Conservation (phyloP, 495 filamentous ascomycete species). For the Apodospora peruviana region DNA sequence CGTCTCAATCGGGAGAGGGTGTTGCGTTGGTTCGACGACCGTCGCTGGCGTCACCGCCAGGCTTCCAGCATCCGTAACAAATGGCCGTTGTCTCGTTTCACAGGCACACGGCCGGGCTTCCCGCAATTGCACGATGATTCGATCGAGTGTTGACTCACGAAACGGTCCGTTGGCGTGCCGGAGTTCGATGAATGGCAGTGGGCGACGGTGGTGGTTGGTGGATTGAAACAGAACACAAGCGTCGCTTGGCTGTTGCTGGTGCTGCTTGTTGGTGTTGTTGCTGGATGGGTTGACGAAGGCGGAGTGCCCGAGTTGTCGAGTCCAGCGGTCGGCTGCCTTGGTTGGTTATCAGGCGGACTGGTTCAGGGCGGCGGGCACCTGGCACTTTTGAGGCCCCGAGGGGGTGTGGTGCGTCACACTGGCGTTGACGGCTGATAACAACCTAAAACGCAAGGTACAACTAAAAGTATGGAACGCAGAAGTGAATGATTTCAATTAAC, state of each 20-base stretch:
- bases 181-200: too few relatives aligned
- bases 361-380: background rate
- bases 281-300: too few relatives aligned
- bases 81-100: background rate
- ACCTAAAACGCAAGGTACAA: background rate
- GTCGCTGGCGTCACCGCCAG: conserved; percentile 16
- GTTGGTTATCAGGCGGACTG: background rate
- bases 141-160: too few relatives aligned
- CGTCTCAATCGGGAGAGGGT: conserved; percentile 2
- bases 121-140: too few relatives aligned
- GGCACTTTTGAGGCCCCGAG: too few relatives aligned
- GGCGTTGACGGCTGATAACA: background rate
- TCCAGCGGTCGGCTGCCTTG: too few relatives aligned
- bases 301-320: background rate
- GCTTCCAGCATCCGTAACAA: conserved; percentile 12
- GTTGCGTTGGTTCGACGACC: conserved; percentile 10
- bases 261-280: too few relatives aligned
- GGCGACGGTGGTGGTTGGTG: too few relatives aligned
- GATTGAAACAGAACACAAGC: too few relatives aligned
- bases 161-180: too few relatives aligned
- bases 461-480: background rate
- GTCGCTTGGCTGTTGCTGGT: too few relatives aligned
- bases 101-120: too few relatives aligned
- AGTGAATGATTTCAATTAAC: background rate
- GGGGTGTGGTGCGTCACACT: background rate